Conservation (phyloP, 495 filamentous ascomycete species). For the Podospora australis region DNA sequence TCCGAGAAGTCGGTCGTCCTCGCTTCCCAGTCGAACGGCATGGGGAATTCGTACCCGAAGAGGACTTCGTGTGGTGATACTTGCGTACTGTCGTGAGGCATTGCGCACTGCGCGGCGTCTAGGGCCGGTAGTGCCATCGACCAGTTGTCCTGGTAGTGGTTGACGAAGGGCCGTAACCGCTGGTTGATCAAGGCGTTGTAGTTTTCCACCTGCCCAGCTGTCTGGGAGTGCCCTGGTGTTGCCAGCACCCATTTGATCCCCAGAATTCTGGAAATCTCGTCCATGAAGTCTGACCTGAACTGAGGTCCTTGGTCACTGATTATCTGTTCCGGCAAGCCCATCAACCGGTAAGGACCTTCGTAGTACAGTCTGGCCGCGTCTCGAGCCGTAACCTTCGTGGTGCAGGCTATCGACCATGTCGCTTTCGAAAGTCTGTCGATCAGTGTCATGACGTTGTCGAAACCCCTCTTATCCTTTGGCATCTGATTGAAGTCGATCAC, state of each 20-base stretch:
- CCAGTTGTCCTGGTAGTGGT: not conserved
- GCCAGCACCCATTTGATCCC: not conserved
- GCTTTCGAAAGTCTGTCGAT: no score
- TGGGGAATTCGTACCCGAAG: not conserved
- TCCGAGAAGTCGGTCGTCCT: not conserved
- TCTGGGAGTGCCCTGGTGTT: not conserved
- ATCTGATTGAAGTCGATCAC: slow-evolving; percentile 9
- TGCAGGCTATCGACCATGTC: no score
- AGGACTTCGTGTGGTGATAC: slow-evolving; percentile 1
- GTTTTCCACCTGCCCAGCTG: not conserved
- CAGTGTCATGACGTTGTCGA: slow-evolving; percentile 5
- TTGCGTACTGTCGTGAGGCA: slow-evolving; percentile 2
- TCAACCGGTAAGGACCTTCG: not conserved
- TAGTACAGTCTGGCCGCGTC: no score
- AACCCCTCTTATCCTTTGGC: not conserved
- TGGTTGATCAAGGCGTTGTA: not conserved
- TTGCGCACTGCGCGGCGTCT: not conserved
- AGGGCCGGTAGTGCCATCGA: not conserved
- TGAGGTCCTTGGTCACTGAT: not conserved
- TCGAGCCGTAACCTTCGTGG: no score
- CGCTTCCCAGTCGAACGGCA: slow-evolving; percentile 5
- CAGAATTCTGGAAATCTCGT: not conserved
- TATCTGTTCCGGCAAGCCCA: not conserved
- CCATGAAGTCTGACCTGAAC: not conserved
- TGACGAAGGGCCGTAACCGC: not conserved